These are phyloP conservation scores for Arabidopsis suecica DNA, from an alignment of 345 rosid genomes.

Conservation along the genomic window DNA sequence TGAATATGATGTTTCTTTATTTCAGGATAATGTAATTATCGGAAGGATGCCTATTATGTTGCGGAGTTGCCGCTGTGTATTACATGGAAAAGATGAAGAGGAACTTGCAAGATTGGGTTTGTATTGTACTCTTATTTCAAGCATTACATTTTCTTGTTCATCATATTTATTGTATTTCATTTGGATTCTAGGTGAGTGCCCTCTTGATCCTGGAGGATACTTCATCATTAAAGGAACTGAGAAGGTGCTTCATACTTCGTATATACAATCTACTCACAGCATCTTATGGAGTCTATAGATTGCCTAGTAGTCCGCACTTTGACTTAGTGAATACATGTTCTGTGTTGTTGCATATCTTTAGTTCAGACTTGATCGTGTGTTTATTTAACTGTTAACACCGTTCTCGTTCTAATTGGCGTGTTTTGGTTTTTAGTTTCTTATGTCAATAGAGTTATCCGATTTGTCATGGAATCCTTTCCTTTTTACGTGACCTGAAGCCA, in stretches of 20 bases:
- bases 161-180: slow-evolving; percentile 24
- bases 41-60: slow-evolving; percentile 96
- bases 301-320: slow-evolving; percentile 17
- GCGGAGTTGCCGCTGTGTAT: slow-evolving; percentile 76
- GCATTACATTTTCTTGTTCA: not conserved
- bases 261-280: not conserved
- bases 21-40: slow-evolving; percentile 67
- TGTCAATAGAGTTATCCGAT: not conserved
- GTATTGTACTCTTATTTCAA: slow-evolving; percentile 41
- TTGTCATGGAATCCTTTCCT: not conserved
- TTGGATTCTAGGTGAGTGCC: slow-evolving; percentile 83
- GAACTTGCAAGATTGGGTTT: slow-evolving; percentile 91
- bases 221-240: slow-evolving; percentile 88
- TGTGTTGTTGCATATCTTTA: slow-evolving; percentile 25
- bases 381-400: not conserved
- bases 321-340: slow-evolving; percentile 22
- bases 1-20: slow-evolving; percentile 30
- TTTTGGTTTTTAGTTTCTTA: not conserved
- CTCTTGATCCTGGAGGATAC: slow-evolving; percentile 97
- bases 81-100: slow-evolving; percentile 84
- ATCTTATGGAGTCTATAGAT: slow-evolving; percentile 16
- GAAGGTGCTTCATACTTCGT: slow-evolving; percentile 58
- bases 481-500: slow-evolving; percentile 18
- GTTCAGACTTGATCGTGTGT: slow-evolving; percentile 15
- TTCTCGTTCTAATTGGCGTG: slow-evolving; percentile 15